Evolutionary conservation across 495 filamentous ascomycete genomes (phyloP).

Genomic region (Tuber indicum): DNA sequence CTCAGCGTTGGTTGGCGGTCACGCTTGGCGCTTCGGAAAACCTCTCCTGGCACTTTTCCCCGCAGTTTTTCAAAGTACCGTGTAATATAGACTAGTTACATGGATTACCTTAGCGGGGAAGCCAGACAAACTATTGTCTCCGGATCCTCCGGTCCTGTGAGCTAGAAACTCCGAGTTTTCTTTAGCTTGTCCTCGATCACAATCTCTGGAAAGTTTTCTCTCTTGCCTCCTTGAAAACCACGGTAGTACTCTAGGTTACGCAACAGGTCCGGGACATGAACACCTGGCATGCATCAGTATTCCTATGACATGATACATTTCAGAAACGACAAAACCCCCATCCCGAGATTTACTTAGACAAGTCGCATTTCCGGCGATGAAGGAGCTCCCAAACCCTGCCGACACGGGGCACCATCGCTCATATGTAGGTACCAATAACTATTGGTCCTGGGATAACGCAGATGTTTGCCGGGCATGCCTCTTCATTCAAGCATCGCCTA

Average conservation of each 20-base stretch:
- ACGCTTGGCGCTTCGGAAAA: too few species aligned
- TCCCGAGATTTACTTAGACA: not conserved
- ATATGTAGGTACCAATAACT: not conserved
- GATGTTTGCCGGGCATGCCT: not conserved
- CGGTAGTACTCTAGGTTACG: not conserved
- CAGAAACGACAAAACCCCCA: not conserved
- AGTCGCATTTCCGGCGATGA: not conserved
- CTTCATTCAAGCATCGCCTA: not conserved
- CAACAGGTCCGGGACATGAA: not conserved
- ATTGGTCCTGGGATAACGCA: not conserved
- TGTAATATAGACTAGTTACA: not conserved
- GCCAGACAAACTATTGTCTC: not conserved
- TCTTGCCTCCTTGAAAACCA: not conserved
- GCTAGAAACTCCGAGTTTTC: not conserved
- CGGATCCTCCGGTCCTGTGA: not conserved
- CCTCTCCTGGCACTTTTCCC: too few species aligned
- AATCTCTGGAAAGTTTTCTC: not conserved
- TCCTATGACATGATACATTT: not conserved
- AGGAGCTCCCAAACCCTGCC: not conserved
- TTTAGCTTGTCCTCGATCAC: not conserved
- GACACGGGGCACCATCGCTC: not conserved
- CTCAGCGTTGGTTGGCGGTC: too few species aligned
- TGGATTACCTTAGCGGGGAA: not conserved
- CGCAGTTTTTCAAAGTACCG: too few species aligned
- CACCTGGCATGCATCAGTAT: not conserved